Conservation (phyloP, 2,329 filamentous ascomycete genomes). For the Cladophialophora psammophila region DNA sequence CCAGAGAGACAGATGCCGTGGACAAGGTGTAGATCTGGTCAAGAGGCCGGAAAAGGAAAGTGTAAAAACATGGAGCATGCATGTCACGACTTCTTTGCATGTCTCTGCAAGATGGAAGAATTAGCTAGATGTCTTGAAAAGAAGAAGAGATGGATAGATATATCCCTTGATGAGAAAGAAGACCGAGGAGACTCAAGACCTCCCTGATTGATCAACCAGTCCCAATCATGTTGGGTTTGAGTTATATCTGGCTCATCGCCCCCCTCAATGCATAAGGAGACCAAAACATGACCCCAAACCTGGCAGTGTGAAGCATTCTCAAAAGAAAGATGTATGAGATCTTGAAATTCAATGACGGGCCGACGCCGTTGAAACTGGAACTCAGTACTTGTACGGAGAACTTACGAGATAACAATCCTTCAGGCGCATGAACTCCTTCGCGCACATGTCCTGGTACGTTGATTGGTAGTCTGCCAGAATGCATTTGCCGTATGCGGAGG, state of each 20-base stretch:
- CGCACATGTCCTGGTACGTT: constrained; percentile 89
- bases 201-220: too few relatives aligned
- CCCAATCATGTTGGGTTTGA: too few relatives aligned
- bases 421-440: constrained; percentile 79
- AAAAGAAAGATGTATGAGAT: too few relatives aligned
- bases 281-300: too few relatives aligned
- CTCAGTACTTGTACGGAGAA: not conserved
- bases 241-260: too few relatives aligned
- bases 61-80: not conserved
- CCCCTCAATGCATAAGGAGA: too few relatives aligned
- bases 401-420: constrained; percentile 88
- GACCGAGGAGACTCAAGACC: too few relatives aligned
- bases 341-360: too few relatives aligned
- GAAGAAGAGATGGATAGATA: not conserved
- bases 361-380: too few relatives aligned
- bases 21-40: constrained; percentile 11
- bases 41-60: constrained; percentile 12
- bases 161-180: not conserved
- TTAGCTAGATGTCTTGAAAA: constrained; percentile 20
- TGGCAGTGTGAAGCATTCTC: too few relatives aligned
- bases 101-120: constrained; percentile 51
- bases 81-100: constrained; percentile 58
- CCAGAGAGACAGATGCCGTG: constrained; percentile 3
- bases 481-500: constrained; percentile 87
- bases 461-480: constrained; percentile 89